Conservation (phyloP, 257 asterid genomes). For the Jacaranda copaia region DNA sequence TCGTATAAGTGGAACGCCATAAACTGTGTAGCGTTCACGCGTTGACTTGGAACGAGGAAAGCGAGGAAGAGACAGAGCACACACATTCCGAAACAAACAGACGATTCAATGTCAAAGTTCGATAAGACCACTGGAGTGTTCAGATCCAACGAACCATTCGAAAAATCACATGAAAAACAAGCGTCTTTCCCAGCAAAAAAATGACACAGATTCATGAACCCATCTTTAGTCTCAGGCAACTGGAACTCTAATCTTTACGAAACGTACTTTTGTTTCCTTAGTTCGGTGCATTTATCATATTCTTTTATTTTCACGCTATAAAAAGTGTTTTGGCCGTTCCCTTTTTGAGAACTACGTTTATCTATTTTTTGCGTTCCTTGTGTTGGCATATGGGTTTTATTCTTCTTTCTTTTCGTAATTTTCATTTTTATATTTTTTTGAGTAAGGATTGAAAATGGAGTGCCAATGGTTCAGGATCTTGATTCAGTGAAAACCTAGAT, state of each 20-base stretch:
- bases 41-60: not conserved
- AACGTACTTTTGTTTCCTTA: not conserved
- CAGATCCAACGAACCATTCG: slow-evolving; percentile 44
- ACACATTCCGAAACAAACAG: not conserved
- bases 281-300: slow-evolving; percentile 25
- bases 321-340: not conserved
- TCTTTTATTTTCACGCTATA: not conserved
- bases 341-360: not conserved
- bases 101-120: not conserved
- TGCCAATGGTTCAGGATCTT: slow-evolving; percentile 14
- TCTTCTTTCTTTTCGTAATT: not conserved
- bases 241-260: not conserved
- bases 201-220: slow-evolving; percentile 42
- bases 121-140: slow-evolving; percentile 13
- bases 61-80: not conserved
- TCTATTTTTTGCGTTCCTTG: not conserved
- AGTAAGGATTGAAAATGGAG: not conserved
- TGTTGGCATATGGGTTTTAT: not conserved
- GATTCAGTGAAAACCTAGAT: slow-evolving; percentile 15
- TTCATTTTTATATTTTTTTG: not conserved
- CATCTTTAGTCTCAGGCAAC: slow-evolving; percentile 3
- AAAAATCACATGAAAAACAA: slow-evolving; percentile 45
- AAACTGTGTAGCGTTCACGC: not conserved
- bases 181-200: slow-evolving; percentile 24
- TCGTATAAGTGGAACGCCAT: not conserved